A percentile compares a stretch with the other conserved stretches of the same genome.
Conservation (phyloP, 305 asterid species). For the Fraxinus velutina region DNA sequence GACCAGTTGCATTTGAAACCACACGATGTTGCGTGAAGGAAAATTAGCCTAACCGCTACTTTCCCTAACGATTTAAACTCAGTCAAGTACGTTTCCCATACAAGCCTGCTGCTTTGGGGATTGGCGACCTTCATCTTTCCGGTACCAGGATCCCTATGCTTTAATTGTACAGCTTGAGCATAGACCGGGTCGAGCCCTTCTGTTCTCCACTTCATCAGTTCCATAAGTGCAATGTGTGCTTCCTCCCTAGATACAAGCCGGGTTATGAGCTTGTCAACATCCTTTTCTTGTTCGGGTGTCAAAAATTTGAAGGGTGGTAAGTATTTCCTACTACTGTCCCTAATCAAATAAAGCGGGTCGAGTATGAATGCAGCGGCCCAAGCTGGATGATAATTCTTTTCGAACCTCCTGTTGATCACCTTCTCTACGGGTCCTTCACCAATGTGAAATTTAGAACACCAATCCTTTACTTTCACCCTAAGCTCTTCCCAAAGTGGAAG, state of each 20-base stretch:
- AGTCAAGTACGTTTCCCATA: constrained; percentile 81
- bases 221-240: constrained; percentile 92
- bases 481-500: constrained; percentile 94
- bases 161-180: constrained; percentile 88
- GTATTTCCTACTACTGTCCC: constrained; percentile 76
- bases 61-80: constrained; percentile 73
- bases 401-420: constrained; percentile 57
- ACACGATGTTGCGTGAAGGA: constrained; percentile 74
- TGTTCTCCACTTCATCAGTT: constrained; percentile 97
- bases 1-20: constrained; percentile 61
- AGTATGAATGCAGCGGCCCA: constrained; percentile 95
- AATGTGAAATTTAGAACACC: constrained; percentile 71
- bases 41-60: constrained; percentile 81
- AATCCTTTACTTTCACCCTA: constrained; percentile 57
- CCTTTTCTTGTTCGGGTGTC: constrained; percentile 85
- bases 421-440: constrained; percentile 63
- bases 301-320: constrained; percentile 85
- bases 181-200: constrained; percentile 93
- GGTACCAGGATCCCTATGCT: constrained; percentile 68
- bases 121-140: constrained; percentile 85
- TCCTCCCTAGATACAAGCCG: constrained; percentile 80
- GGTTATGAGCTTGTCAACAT: constrained; percentile 83
- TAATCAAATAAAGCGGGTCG: constrained; percentile 71
- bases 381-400: constrained; percentile 82
- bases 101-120: constrained; percentile 89